Conservation (phyloP, 2,329 filamentous ascomycete genomes). For the Ceratocystis huliohia region DNA sequence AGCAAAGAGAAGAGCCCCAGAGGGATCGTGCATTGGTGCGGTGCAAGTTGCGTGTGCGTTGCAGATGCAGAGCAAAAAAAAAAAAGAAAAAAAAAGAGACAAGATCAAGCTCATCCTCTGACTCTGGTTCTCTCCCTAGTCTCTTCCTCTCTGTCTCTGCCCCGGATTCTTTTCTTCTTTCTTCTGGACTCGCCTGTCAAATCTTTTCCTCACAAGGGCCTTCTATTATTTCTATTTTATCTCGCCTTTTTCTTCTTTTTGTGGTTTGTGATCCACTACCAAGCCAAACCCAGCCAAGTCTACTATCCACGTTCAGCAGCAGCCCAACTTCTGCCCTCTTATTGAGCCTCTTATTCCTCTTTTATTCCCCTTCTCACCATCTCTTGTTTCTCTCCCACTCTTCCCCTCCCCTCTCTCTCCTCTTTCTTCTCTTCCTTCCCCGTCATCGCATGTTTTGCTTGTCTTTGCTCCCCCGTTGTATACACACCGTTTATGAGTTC, state of each 20-base stretch:
- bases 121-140: too few species aligned
- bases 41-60: not conserved
- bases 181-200: not conserved
- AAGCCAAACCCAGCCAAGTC: not conserved
- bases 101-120: not conserved
- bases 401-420: not conserved
- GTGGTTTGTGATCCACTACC: not conserved
- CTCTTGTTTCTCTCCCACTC: not conserved
- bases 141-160: not conserved
- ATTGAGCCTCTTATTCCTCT: not conserved
- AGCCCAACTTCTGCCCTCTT: constrained; percentile 5
- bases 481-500: not conserved
- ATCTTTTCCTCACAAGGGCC: not conserved
- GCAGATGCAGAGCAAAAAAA: not conserved
- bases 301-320: not conserved
- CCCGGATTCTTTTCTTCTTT: not conserved
- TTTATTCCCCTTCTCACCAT: not conserved
- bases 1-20: constrained; percentile 32
- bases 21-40: constrained; percentile 20
- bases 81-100: not conserved
- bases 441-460: constrained; percentile 9
- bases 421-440: not conserved
- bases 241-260: not conserved
- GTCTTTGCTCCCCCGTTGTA: not conserved
- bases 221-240: not conserved